These are phyloP conservation scores for Spencermartinsiella ligniputridi DNA, from an alignment of 1,139 yeast genomes.

Conservation along the genomic window DNA sequence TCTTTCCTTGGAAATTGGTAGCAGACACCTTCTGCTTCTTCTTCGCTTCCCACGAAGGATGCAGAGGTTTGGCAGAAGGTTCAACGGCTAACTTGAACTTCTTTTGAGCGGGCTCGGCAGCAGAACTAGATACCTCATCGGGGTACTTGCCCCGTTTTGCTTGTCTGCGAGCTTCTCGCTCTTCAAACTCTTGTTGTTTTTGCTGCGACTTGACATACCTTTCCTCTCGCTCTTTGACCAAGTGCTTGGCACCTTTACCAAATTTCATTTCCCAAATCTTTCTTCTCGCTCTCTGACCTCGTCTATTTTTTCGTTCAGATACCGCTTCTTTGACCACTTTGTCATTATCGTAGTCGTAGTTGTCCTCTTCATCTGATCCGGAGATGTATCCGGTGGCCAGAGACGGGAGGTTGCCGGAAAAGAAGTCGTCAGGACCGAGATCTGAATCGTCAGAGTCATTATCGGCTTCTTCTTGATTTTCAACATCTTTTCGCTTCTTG, in stretches of 20 bases:
- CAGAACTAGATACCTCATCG: neutral
- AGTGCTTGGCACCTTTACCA: constrained; percentile 81
- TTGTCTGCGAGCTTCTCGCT: constrained; percentile 48
- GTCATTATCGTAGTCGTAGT: constrained; percentile 52
- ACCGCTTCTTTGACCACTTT: constrained; percentile 53
- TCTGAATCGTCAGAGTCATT: constrained; percentile 9
- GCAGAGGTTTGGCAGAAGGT: constrained; percentile 42
- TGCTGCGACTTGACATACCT: constrained; percentile 46
- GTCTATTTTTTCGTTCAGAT: constrained; percentile 67
- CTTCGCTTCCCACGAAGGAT: constrained; percentile 97
- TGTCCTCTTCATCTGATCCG: constrained; percentile 65
- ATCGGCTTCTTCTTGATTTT: constrained; percentile 18
- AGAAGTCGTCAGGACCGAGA: constrained; percentile 20
- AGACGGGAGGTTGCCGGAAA: constrained; percentile 57
- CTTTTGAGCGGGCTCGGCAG: neutral
- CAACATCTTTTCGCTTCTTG: constrained; percentile 14
- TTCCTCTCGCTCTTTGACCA: constrained; percentile 56
- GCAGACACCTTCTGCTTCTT: constrained; percentile 58
- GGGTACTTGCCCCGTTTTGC: constrained; percentile 2
- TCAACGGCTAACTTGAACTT: neutral
- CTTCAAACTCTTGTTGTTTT: constrained; percentile 60
- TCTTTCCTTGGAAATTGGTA: constrained; percentile 77
- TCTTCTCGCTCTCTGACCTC: constrained; percentile 97
- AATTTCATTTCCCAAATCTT: constrained; percentile 92
- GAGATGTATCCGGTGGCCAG: constrained; percentile 76